phyloP scores from a whole-genome alignment of 176 grass and related monocot genomes.

The Olyra latifolia region DNA sequence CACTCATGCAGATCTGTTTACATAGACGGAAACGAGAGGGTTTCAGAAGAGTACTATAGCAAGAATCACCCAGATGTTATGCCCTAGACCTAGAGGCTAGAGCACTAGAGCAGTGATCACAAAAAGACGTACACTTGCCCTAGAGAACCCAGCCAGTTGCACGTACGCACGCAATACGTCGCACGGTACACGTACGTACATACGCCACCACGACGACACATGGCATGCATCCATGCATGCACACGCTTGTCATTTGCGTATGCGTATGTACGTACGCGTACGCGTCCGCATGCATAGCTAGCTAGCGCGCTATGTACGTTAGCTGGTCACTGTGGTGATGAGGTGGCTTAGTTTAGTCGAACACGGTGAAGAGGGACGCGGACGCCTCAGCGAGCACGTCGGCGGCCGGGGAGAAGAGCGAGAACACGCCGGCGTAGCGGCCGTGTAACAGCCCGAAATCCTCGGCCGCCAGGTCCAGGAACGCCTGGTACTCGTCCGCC shows the following conservation, averaged over 20 bases:
- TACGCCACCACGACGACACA: constrained; percentile 22
- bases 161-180: background rate
- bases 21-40: background rate
- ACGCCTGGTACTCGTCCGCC: constrained; percentile 72
- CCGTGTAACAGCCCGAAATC: constrained; percentile 60
- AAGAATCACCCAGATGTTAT: background rate
- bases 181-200: constrained; percentile 45
- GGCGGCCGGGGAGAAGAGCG: constrained; percentile 40
- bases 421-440: constrained; percentile 36
- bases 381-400: constrained; percentile 47
- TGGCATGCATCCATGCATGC: too few species aligned
- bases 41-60: background rate
- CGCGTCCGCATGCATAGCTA: constrained; percentile 32
- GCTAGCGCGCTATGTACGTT: background rate
- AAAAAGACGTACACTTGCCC: constrained; percentile 22
- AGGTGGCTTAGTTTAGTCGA: constrained; percentile 41
- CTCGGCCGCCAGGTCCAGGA: constrained; percentile 70
- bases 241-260: background rate
- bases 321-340: background rate
- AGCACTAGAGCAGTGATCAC: constrained; percentile 1
- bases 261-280: constrained; percentile 51
- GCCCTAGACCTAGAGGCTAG: background rate
- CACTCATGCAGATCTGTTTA: background rate
- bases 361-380: constrained; percentile 56
- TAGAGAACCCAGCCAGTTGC: background rate